These are phyloP conservation scores for Blastobotrys arbuscula DNA, from an alignment of 1,139 yeast genomes.

Conservation along the genomic window DNA sequence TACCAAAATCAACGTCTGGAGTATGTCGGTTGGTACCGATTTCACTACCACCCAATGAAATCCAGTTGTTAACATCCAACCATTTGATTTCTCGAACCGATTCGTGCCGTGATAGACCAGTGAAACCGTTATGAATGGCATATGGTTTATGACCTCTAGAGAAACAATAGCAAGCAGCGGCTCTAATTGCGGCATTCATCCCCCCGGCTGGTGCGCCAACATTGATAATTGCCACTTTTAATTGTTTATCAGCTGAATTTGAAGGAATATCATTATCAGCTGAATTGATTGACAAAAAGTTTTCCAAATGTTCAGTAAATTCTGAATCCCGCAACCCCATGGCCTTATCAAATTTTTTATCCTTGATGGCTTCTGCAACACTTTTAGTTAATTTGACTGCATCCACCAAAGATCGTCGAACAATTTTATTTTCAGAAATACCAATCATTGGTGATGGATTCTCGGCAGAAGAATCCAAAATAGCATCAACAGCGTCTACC, in stretches of 20 bases:
- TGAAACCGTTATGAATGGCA: constrained; percentile 87
- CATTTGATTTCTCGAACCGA: constrained; percentile 68
- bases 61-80: constrained; percentile 90
- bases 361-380: constrained; percentile 79
- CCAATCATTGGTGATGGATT: constrained; percentile 97
- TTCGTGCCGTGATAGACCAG: constrained; percentile 82
- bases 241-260: constrained; percentile 39
- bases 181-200: constrained; percentile 86
- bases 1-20: constrained; percentile 77
- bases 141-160: constrained; percentile 83
- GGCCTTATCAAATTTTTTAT: constrained; percentile 77
- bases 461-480: constrained; percentile 77
- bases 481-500: constrained; percentile 94
- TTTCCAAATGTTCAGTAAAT: constrained; percentile 70
- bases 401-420: constrained; percentile 77
- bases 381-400: constrained; percentile 81
- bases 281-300: constrained; percentile 63
- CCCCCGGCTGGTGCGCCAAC: constrained; percentile 99
- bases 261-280: constrained; percentile 57
- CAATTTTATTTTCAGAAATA: constrained; percentile 77
- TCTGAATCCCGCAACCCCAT: constrained; percentile 83
- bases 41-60: constrained; percentile 87
- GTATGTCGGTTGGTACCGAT: constrained; percentile 88
- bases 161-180: constrained; percentile 86
- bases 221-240: constrained; percentile 74